A percentile compares a stretch with the other conserved stretches of the same genome.
phyloP scores from a whole-genome alignment of 495 filamentous ascomycete genomes.

The Penicillium bialowiezense region DNA sequence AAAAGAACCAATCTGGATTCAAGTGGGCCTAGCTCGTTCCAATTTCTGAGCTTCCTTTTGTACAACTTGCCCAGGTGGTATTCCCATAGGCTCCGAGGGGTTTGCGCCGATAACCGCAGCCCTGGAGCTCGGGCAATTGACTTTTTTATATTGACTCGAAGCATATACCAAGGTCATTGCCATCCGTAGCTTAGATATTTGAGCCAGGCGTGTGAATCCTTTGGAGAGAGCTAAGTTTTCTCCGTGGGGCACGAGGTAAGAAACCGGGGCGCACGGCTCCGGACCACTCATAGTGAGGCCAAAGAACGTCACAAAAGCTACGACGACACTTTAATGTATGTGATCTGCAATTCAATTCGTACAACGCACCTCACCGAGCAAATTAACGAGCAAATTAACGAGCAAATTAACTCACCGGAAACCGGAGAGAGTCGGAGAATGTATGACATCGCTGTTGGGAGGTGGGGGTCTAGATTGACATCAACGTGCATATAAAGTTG shows the following conservation, averaged over 20 bases:
- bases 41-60: no score
- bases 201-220: no score
- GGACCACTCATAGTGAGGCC: conserved; percentile 1
- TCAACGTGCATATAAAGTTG: conserved; percentile 16
- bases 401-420: conserved; percentile 14
- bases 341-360: conserved; percentile 2
- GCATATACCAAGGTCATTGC: no score
- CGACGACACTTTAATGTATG: not conserved
- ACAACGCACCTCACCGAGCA: not conserved
- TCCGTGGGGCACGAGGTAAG: not conserved
- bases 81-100: no score
- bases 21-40: not conserved
- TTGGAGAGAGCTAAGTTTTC: no score
- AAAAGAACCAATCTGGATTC: not conserved
- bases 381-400: not conserved
- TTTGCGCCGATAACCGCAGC: no score
- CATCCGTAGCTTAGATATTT: no score
- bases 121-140: no score
- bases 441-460: conserved; percentile 7
- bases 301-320: not conserved
- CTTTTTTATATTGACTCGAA: no score
- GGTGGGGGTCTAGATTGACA: conserved; percentile 14
- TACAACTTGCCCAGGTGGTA: no score
- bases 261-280: conserved; percentile 1
- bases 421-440: conserved; percentile 24